Conservation (phyloP, 1,139 yeast species). For the Taiozyma onychis region DNA sequence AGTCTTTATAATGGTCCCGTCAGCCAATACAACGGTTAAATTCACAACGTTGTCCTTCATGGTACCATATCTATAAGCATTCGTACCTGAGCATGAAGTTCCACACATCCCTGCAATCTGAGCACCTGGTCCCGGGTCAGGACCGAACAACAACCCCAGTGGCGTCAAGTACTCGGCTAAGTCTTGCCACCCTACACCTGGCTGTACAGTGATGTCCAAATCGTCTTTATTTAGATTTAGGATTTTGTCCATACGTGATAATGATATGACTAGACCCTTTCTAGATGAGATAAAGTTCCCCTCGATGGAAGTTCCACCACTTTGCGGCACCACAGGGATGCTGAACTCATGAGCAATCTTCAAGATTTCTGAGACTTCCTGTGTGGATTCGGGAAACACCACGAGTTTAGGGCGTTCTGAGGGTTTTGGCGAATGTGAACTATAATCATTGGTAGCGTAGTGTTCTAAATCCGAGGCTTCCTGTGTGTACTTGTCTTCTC, state of each 20-base stretch:
- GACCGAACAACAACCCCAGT: constrained; percentile 49
- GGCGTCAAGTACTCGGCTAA: constrained; percentile 49
- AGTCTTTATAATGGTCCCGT: constrained; percentile 69
- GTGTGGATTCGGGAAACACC: constrained; percentile 56
- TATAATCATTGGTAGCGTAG: constrained; percentile 20
- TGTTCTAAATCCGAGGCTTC: constrained; percentile 13
- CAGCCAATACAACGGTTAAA: constrained; percentile 70
- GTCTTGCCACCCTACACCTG: constrained; percentile 70
- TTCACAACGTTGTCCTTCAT: constrained; percentile 67
- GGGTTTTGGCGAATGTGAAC: constrained; percentile 16
- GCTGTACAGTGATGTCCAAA: constrained; percentile 60
- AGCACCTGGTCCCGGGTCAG: constrained; percentile 83
- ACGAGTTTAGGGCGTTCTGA: constrained; percentile 49
- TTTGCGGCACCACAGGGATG: constrained; percentile 71
- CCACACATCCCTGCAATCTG: constrained; percentile 72
- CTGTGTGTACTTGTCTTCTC: constrained; percentile 13
- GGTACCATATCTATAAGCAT: constrained; percentile 69
- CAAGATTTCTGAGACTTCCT: constrained; percentile 57
- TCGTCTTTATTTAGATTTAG: constrained; percentile 49
- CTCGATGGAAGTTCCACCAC: constrained; percentile 80
- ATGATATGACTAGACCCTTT: constrained; percentile 43
- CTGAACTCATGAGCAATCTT: constrained; percentile 54
- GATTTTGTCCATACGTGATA: constrained; percentile 48
- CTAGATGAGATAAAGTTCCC: constrained; percentile 76
- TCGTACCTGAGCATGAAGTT: constrained; percentile 73